phyloP scores from a whole-genome alignment of 257 asterid species.

The Ilex asprella region DNA sequence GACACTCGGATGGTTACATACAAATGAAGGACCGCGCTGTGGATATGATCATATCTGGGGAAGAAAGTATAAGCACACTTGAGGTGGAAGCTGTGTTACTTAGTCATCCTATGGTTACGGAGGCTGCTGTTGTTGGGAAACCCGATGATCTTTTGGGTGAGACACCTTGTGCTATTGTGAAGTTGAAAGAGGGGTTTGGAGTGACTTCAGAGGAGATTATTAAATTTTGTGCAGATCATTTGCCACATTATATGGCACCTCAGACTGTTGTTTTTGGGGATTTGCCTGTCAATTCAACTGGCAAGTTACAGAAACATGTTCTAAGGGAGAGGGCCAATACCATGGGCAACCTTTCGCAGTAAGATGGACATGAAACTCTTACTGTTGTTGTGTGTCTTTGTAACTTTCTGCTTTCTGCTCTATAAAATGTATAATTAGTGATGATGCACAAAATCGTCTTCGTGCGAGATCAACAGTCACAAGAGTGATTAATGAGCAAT shows the following conservation, averaged over 20 bases:
- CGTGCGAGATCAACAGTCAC: too few species aligned
- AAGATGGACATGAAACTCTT: neutral
- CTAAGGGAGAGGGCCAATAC: slow-evolving; percentile 43
- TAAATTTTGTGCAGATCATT: slow-evolving; percentile 30
- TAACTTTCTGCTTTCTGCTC: too few species aligned
- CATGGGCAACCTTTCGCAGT: slow-evolving; percentile 14
- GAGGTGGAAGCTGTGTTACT: slow-evolving; percentile 44
- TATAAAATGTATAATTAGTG: too few species aligned
- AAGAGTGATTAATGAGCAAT: too few species aligned
- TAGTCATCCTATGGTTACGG: slow-evolving; percentile 50
- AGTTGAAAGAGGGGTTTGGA: slow-evolving; percentile 37
- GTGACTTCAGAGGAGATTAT: slow-evolving; percentile 36
- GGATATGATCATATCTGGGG: slow-evolving; percentile 46
- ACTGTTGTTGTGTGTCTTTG: too few species aligned
- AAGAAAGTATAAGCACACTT: slow-evolving; percentile 45
- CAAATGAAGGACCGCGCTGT: slow-evolving; percentile 49
- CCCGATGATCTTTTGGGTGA: slow-evolving; percentile 61
- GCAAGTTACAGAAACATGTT: slow-evolving; percentile 58
- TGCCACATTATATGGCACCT: slow-evolving; percentile 60
- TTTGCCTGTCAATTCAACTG: slow-evolving; percentile 57
- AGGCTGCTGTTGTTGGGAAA: slow-evolving; percentile 65
- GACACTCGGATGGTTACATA: slow-evolving; percentile 38
- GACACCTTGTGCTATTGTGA: slow-evolving; percentile 71
- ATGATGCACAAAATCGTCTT: too few species aligned
- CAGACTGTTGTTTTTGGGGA: slow-evolving; percentile 46